Evolutionary conservation across 2,329 filamentous ascomycete species (phyloP).

Genomic region (Dactylellina drechsleri): DNA sequence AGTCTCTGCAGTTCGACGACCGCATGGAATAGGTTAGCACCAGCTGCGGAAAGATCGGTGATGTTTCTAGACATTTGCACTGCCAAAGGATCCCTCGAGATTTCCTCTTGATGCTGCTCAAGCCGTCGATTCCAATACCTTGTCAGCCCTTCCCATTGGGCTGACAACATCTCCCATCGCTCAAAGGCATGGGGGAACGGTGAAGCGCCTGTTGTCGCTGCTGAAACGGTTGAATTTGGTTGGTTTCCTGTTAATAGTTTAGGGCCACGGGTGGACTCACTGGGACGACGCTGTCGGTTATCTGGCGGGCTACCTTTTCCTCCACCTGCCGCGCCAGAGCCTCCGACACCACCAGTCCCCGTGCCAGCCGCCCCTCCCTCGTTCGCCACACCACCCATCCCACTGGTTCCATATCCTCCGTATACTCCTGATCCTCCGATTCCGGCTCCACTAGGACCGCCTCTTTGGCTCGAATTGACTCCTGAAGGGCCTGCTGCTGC

Average conservation of each 20-base stretch:
- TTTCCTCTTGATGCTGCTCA: constrained; percentile 87
- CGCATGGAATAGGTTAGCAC: constrained; percentile 95
- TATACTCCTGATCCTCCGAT: constrained; percentile 11
- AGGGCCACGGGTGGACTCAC: constrained; percentile 53
- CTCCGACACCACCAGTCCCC: constrained; percentile 53
- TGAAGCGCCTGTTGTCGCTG: constrained; percentile 60
- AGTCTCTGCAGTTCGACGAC: constrained; percentile 95
- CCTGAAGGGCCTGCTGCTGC: constrained; percentile 53
- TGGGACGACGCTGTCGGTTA: constrained; percentile 59
- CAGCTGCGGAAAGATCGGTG: constrained; percentile 94
- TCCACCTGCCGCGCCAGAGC: constrained; percentile 60
- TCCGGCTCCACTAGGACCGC: constrained; percentile 34
- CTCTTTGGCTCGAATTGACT: constrained; percentile 49
- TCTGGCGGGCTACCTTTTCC: constrained; percentile 53
- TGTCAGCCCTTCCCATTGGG: constrained; percentile 96
- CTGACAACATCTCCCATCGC: constrained; percentile 94
- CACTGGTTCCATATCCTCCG: constrained; percentile 26
- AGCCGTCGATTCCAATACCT: constrained; percentile 96
- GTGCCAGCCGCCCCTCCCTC: constrained; percentile 51
- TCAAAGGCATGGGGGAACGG: constrained; percentile 94
- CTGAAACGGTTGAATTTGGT: constrained; percentile 49
- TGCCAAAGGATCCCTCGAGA: constrained; percentile 82
- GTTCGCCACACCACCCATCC: constrained; percentile 31
- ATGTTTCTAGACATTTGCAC: constrained; percentile 93
- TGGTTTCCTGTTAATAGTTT: constrained; percentile 57